Evolutionary conservation across 2,329 filamentous ascomycete species (phyloP).

Genomic region (Pseudocercospora vitis): DNA sequence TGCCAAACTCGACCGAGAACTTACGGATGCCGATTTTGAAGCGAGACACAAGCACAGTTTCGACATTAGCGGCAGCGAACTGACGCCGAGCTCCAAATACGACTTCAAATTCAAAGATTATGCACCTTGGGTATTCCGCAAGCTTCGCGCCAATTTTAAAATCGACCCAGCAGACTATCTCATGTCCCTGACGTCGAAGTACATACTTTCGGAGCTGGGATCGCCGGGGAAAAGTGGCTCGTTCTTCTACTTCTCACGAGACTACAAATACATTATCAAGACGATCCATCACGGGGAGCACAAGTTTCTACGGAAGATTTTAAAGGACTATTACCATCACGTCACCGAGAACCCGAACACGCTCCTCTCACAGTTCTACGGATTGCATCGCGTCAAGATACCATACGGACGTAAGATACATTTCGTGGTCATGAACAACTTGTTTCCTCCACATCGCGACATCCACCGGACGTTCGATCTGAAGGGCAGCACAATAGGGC

Average conservation of each 20-base stretch:
- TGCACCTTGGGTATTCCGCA: conserved; percentile 98
- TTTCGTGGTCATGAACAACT: conserved; percentile 99
- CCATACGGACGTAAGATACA: conserved; percentile 98
- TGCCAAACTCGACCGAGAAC: conserved; percentile 86
- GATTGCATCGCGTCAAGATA: conserved; percentile 95
- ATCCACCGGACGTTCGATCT: conserved; percentile 97
- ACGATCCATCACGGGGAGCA: conserved; percentile 96
- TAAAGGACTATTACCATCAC: conserved; percentile 91
- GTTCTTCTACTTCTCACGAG: conserved; percentile 98
- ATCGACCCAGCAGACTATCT: conserved; percentile 96
- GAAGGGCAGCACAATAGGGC: conserved; percentile 92
- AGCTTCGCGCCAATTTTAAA: conserved; percentile 80
- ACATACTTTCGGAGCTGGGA: conserved; percentile 94
- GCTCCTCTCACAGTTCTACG: conserved; percentile 95
- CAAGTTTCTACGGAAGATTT: conserved; percentile 78
- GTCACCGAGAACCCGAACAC: conserved; percentile 94
- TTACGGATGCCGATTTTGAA: conserved; percentile 89
- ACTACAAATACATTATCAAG: conserved; percentile 99
- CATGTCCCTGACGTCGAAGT: conserved; percentile 97
- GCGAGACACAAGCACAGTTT: conserved; percentile 97
- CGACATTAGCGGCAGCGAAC: conserved; percentile 95
- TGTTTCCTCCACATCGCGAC: conserved; percentile 94
- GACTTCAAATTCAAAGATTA: conserved; percentile 99
- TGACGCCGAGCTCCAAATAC: conserved; percentile 97
- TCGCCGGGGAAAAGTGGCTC: conserved; percentile 97